Conservation (phyloP, 352 stramenopile genomes). For the Saprolegnia diclina region DNA sequence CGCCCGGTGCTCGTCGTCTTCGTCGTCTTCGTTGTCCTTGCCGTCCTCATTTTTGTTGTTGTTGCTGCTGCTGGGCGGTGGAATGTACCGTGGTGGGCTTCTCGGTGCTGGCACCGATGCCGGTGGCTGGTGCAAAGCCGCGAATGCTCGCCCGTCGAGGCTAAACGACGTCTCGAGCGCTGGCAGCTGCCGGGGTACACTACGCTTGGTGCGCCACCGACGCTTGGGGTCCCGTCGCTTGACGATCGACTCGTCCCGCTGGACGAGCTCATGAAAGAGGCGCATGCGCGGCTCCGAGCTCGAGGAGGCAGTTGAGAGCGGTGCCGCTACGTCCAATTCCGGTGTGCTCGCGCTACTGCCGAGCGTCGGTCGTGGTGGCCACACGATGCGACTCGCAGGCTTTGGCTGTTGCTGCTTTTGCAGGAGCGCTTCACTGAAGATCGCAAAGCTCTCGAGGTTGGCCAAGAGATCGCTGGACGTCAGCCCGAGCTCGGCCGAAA, state of each 20-base stretch:
- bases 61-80: background rate
- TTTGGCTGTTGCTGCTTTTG: background rate
- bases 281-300: background rate
- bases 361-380: background rate
- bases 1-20: background rate
- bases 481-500: background rate
- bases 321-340: background rate
- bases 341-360: background rate
- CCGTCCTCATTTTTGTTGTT: background rate
- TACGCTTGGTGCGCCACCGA: background rate
- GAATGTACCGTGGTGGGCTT: background rate
- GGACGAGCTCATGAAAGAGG: background rate
- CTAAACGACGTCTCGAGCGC: background rate
- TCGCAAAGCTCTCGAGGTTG: background rate
- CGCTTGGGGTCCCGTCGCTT: background rate
- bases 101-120: background rate
- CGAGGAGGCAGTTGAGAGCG: background rate
- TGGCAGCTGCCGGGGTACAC: background rate
- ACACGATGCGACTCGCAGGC: background rate
- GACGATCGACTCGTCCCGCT: background rate
- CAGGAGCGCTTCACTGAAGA: background rate
- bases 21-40: background rate
- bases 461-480: background rate
- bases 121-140: background rate
- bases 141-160: background rate